Evolutionary conservation across 495 filamentous ascomycete species (phyloP), one percentile per base, ranked within the genome.

Genomic region (Penicillium subrubescens): DNA sequence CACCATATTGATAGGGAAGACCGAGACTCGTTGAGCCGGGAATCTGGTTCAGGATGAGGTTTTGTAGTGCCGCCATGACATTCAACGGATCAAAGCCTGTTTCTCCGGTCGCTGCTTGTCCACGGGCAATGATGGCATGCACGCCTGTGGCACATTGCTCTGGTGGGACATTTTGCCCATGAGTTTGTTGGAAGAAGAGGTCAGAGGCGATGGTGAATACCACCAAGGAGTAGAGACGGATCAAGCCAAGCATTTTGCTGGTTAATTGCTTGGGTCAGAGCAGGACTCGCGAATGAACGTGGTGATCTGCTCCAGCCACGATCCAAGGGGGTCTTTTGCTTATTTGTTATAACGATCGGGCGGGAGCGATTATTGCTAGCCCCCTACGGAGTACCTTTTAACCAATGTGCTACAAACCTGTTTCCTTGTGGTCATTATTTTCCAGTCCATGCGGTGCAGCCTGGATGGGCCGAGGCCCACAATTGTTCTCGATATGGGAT

Each of bases 11-110:
- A 51, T 67, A 73, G 2, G 70, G 70, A 29, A 73, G 43, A 19
- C 70, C 70, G 14, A 73, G 53, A 12, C 62, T 68, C 1, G 67
- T 73, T 1, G 70, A 68, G 1, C 68, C 70, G 5, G 70, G 68
- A 25, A 73, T 70, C 43, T 70, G 67, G 39, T 62, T 19, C 4
- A 68, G 41, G 11, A 72, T 69, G 57, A 64, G 27, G 39, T 64
- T 59, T n/a, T 65, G 61, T 8, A 72, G 55, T 2, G 65, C 52
- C 37, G 23, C 56, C 65, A 72, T 60, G 8, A 72, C 67, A 50
- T 64, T 67, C 23, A 72, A 57, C 23, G 67, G 55, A 67, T 72
- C 60, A 5, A 25, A 51, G 21, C 46, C 46, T 0, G 46, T 27
- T 27, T 51, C 46, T 3, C 21, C 46, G 44, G 65, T 64, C 15